Percentiles rank a stretch among this genome's conserved stretches.
phyloP scores from a whole-genome alignment of 2,329 filamentous ascomycete species.

The Penicillium sp. region DNA sequence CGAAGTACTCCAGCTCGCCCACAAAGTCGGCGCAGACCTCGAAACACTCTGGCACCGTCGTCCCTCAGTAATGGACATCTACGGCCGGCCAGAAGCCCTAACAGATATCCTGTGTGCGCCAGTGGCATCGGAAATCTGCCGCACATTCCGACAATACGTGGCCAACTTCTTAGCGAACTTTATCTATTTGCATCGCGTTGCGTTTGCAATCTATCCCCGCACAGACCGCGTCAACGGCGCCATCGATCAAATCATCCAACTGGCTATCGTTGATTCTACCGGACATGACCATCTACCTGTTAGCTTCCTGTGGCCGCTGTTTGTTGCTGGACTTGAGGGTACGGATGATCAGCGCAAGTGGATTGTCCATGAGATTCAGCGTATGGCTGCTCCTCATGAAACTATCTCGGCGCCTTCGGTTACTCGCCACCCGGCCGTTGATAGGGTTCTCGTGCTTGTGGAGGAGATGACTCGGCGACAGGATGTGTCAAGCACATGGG shows the following conservation, averaged over 20 bases:
- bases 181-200: slow-evolving; percentile 37
- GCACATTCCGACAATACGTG: slow-evolving; percentile 34
- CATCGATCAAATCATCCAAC: slow-evolving; percentile 36
- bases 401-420: slow-evolving; percentile 1
- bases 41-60: slow-evolving; percentile 35
- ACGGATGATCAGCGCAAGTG: slow-evolving; percentile 31
- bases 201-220: slow-evolving; percentile 38
- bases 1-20: slow-evolving; percentile 38
- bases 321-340: slow-evolving; percentile 34
- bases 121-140: slow-evolving; percentile 30
- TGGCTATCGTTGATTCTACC: slow-evolving; percentile 30
- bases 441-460: slow-evolving; percentile 30
- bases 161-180: slow-evolving; percentile 37
- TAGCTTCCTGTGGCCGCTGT: slow-evolving; percentile 37
- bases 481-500: slow-evolving; percentile 34
- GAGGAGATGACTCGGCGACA: slow-evolving; percentile 37
- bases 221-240: slow-evolving; percentile 37
- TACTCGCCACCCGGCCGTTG: slow-evolving; percentile 31
- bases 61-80: slow-evolving; percentile 33
- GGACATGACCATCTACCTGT: slow-evolving; percentile 22
- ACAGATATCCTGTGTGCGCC: slow-evolving; percentile 23
- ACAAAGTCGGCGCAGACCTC: slow-evolving; percentile 36
- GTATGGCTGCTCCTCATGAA: slow-evolving; percentile 25
- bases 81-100: slow-evolving; percentile 29
- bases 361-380: slow-evolving; percentile 35